Percentiles rank a stretch among this genome's conserved stretches.
Evolutionary conservation across 257 asterid species (phyloP).

Genomic region (Solanum peruvianum): DNA sequence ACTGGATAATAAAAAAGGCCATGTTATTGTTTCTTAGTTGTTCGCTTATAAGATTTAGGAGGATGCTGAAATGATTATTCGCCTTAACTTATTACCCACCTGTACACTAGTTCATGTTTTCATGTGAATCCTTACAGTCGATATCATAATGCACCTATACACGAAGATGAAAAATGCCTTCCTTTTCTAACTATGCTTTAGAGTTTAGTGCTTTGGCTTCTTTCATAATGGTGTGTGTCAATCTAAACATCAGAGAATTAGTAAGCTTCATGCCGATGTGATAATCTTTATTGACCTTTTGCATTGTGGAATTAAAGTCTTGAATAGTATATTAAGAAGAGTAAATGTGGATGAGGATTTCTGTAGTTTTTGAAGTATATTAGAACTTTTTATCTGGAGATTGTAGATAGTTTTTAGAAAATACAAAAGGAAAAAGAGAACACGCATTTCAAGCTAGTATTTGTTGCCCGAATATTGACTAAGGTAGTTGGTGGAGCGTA

Average conservation of each 20-base stretch:
- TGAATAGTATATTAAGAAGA: not conserved
- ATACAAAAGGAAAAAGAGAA: not conserved
- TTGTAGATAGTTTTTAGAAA: not conserved
- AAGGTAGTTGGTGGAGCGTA: not conserved
- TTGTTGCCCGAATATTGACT: not conserved
- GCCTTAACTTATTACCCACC: not conserved
- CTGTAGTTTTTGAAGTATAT: not conserved
- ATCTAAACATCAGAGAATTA: conserved; percentile 14
- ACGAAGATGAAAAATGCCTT: not conserved
- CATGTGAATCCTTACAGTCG: not conserved
- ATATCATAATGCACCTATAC: not conserved
- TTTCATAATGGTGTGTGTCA: conserved; percentile 1
- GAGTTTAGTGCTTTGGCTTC: not conserved
- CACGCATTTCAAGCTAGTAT: not conserved
- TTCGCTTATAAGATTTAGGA: not conserved
- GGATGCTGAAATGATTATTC: not conserved
- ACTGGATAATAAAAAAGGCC: not conserved
- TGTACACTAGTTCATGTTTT: not conserved
- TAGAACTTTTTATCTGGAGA: not conserved
- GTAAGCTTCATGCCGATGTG: not conserved
- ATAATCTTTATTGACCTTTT: not conserved
- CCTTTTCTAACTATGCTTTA: not conserved
- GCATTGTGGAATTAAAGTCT: not conserved
- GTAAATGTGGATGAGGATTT: not conserved
- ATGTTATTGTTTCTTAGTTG: not conserved